phyloP scores from a whole-genome alignment of 805 yeast species.

The Teunomyces kruisii region DNA sequence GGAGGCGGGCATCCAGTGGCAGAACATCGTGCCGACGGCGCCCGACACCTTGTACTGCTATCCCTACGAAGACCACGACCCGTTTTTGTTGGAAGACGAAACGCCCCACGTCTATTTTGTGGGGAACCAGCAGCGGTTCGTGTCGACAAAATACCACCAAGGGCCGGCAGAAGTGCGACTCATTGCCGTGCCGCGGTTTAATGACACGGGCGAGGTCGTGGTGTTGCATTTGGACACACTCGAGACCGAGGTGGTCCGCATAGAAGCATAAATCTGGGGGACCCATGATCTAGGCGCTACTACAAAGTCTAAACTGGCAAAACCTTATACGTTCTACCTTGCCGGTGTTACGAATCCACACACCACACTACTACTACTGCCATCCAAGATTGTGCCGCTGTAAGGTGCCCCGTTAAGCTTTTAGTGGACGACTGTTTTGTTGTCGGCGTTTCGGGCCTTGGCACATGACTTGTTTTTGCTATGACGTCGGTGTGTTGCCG shows the following conservation, averaged over 20 bases:
- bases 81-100: constrained; percentile 66
- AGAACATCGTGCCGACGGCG: constrained; percentile 87
- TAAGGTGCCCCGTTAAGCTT: too few species aligned
- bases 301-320: too few species aligned
- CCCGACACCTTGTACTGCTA: constrained; percentile 94
- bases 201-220: constrained; percentile 62
- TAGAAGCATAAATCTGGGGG: constrained; percentile 14
- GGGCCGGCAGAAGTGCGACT: constrained; percentile 44
- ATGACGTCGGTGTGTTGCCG: too few species aligned
- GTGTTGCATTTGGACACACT: constrained; percentile 59
- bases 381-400: too few species aligned
- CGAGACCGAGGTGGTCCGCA: constrained; percentile 50
- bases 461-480: too few species aligned
- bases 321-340: too few species aligned
- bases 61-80: constrained; percentile 76
- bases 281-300: too few species aligned
- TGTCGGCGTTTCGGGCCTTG: too few species aligned
- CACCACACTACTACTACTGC: too few species aligned
- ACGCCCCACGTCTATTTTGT: constrained; percentile 85
- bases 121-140: constrained; percentile 77
- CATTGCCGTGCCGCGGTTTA: constrained; percentile 71
- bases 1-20: constrained; percentile 58
- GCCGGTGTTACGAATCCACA: too few species aligned
- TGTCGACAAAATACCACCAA: constrained; percentile 33
- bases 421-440: too few species aligned